Evolutionary conservation across 2,329 filamentous ascomycete genomes (phyloP).

Genomic region (Neobulgaria alba): DNA sequence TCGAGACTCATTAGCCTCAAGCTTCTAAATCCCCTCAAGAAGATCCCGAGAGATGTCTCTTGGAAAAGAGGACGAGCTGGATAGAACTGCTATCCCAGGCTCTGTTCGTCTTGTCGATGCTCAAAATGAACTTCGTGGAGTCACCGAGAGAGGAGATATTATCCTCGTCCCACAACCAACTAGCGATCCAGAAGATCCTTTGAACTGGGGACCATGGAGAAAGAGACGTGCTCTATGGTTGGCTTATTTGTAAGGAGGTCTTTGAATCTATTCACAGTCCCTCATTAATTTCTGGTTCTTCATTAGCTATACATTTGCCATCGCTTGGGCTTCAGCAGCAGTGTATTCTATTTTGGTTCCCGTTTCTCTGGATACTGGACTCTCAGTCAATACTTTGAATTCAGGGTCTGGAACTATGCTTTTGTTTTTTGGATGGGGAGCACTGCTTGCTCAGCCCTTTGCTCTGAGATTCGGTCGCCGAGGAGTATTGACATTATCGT

Average conservation of each 20-base stretch:
- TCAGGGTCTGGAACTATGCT: neutral
- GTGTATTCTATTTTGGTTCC: neutral
- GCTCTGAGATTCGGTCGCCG: slow-evolving; percentile 42
- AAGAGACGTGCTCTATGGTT: too few relatives aligned
- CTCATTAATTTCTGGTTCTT: too few relatives aligned
- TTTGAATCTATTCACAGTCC: too few relatives aligned
- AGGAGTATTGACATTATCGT: too few relatives aligned
- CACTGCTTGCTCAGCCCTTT: slow-evolving; percentile 43
- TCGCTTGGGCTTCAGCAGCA: too few relatives aligned
- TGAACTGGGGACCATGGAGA: neutral
- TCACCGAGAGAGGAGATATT: slow-evolving; percentile 13
- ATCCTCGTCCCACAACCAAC: slow-evolving; percentile 16
- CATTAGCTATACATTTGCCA: too few relatives aligned
- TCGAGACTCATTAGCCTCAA: too few relatives aligned
- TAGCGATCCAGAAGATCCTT: slow-evolving; percentile 5
- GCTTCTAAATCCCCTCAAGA: too few relatives aligned
- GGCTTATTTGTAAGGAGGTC: too few relatives aligned
- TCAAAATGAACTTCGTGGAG: slow-evolving; percentile 7
- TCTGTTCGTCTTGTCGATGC: slow-evolving; percentile 23
- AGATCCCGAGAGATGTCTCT: too few relatives aligned
- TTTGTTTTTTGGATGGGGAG: slow-evolving; percentile 39
- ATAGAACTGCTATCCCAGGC: slow-evolving; percentile 11
- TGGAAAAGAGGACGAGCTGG: too few relatives aligned
- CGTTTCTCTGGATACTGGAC: neutral
- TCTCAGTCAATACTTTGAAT: neutral